Base-by-base conservation (phyloP, 805 yeast species). In the Lachancea cidri region DNA sequence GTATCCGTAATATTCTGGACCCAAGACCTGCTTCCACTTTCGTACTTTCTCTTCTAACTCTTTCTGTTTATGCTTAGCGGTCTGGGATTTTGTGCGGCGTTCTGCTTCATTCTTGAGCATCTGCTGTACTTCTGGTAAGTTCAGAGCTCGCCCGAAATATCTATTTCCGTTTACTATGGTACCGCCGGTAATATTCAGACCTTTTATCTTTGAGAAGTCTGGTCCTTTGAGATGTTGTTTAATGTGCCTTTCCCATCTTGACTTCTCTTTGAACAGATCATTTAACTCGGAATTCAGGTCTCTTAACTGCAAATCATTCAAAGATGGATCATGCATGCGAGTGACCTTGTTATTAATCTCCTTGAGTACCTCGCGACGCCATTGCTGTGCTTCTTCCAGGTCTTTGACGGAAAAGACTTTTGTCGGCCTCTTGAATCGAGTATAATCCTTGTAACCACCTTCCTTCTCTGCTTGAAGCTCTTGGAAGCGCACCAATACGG, bases 101-200 rank as follows among this genome's bases (percentile, higher is more conserved):
- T 53, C 34, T 41, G 55, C 50, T 33, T 68, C 62, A 31, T 66
- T 58, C 39, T 68, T 67, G 15, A 78, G 46, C 17, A 75, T 46
- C 43, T 71, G 71, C 39, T 71, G 66, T 5, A 83, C 89, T 46
- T 85, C 96, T 0, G 87, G 83, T 6, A 88, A 62, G 33, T 86
- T 91, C 39, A 76, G 70, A 0, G 96, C 95, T 36, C 95, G 64
- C 0, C 97, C 97, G 62, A 78, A 89, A 60, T 84, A 89, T 41
- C 83, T 65, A 48, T 77, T 78, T 0, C 87, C 87, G 30, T 72
- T 67, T 1, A 74, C 57, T 1, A 53, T 40, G 18, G 60, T 64
- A 4, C 62, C 61, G 17, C 52, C 47, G 6, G 47, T 29, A 16
- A 53, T 47, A 42, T 48, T 32, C 36, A 42, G 29, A 40, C 49